Percentiles rank a stretch among this genome's conserved stretches.
Evolutionary conservation across 2,329 filamentous ascomycete genomes (phyloP).

Genomic region (Cordyceps tenuipes): DNA sequence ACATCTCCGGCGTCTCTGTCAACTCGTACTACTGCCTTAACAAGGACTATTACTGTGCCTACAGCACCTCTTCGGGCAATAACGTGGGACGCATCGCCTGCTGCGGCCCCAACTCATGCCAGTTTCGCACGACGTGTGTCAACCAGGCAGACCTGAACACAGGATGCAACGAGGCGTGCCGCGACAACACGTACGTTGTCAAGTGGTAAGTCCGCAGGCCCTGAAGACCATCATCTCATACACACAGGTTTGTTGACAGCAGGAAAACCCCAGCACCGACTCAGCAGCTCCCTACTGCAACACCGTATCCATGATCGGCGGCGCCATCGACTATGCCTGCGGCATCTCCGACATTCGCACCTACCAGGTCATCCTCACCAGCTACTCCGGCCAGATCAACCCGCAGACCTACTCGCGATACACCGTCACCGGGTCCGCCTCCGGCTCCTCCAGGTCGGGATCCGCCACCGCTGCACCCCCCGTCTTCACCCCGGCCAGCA

Average conservation of each 20-base stretch:
- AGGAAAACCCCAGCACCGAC: conserved; percentile 25
- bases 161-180: conserved; percentile 32
- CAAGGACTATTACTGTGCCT: conserved; percentile 28
- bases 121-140: conserved; percentile 29
- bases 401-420: conserved; percentile 22
- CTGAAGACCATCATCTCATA: background rate
- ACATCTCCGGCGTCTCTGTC: conserved; percentile 31
- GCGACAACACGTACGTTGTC: conserved; percentile 30
- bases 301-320: conserved; percentile 33
- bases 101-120: conserved; percentile 28
- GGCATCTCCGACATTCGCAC: conserved; percentile 25
- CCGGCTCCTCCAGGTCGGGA: background rate
- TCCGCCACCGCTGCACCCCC: background rate
- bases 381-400: conserved; percentile 29
- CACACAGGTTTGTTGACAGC: conserved; percentile 16
- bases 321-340: conserved; percentile 39
- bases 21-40: conserved; percentile 32
- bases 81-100: conserved; percentile 33
- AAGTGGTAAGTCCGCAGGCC: conserved; percentile 36
- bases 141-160: conserved; percentile 30
- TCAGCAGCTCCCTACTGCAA: conserved; percentile 32
- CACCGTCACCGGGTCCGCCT: conserved; percentile 13
- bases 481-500: background rate
- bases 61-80: conserved; percentile 26
- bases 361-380: conserved; percentile 30